These are phyloP conservation scores for Acorus calamus DNA, from an alignment of 106 monocot species.

Conservation along the genomic window DNA sequence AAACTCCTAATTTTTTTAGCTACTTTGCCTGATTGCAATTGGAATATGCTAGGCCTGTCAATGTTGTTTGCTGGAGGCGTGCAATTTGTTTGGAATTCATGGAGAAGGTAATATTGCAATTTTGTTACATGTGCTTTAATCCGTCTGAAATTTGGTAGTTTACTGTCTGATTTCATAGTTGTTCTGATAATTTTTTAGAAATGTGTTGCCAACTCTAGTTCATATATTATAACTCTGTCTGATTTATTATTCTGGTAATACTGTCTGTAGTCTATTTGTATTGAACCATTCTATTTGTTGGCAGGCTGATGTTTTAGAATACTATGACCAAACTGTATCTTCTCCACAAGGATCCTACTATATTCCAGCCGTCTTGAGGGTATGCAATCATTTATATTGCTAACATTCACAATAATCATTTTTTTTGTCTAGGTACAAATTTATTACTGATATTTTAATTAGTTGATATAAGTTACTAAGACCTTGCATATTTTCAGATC, in stretches of 20 bases:
- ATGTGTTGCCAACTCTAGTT: too few relatives aligned
- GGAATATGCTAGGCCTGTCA: constrained; percentile 60
- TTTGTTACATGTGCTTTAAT: too few relatives aligned
- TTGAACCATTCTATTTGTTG: not conserved
- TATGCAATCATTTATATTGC: constrained; percentile 6
- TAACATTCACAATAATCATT: not conserved
- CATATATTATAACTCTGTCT: not conserved
- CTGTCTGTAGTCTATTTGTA: too few relatives aligned
- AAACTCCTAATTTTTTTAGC: too few relatives aligned
- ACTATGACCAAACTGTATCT: constrained; percentile 90
- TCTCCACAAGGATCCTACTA: constrained; percentile 75
- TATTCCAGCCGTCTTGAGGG: constrained; percentile 78
- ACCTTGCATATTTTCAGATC: constrained; percentile 34
- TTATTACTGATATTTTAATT: not conserved
- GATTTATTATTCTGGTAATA: too few relatives aligned
- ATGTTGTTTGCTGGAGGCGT: constrained; percentile 94
- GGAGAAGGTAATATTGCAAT: constrained; percentile 60
- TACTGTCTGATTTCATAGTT: too few relatives aligned
- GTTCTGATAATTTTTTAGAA: too few relatives aligned
- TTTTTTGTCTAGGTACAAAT: not conserved
- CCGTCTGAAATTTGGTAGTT: too few relatives aligned
- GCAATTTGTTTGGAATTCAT: constrained; percentile 95
- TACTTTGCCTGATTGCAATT: constrained; percentile 5
- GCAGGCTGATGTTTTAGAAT: constrained; percentile 98
- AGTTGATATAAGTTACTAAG: not conserved